Evolutionary conservation across 1,284 basidiomycete species (phyloP), one percentile per base, ranked within the genome.

Genomic region (Ustilago tritici): DNA sequence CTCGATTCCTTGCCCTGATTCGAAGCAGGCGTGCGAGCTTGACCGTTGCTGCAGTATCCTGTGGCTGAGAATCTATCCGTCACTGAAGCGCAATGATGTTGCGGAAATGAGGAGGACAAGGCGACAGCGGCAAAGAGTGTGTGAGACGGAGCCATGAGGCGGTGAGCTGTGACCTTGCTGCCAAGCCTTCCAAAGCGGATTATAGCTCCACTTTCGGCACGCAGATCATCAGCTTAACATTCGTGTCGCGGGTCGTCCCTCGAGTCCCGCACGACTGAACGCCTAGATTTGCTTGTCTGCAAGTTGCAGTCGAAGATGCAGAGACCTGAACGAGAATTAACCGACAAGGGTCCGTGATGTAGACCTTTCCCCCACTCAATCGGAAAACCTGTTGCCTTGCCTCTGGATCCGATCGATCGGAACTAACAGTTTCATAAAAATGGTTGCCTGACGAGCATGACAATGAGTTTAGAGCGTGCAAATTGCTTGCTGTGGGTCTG

Each of bases 121-220:
- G 31, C 9, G 56, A 46, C 2, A 11, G 43, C n/a, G 14, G n/a
- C 43, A 46, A 46, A 15, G 43, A 19, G 43, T 46, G 17, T 19
- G 4, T 19, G n/a, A 46, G 11, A 19, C 17, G n/a, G 43, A 7
- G 43, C 43, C n/a, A n/a, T 19, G n/a, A 57, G 56, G 31, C 28
- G 43, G 56, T 15, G 46, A n/a, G 57, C 34, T 28, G 15, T 49
- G 46, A 2, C 23, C 10, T 10, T 49, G 28, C 60, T 35, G 60
- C 60, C 60, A 61, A 61, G 60, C 31, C 52, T 43, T 61, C 38
- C 60, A n/a, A 54, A 54, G 11, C 31, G 28, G 59, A 50, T 53
- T 40, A 61, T 54, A 23, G 60, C 60, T 61, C 41, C 60, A 61
- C 60, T 55, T 55, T n/a, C 1, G 15, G 23, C 14, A 50, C 19